A percentile compares a stretch with the other conserved stretches of the same genome.
These are phyloP conservation scores for Luzula sylvatica DNA, from an alignment of 176 grass and related monocot genomes.

Conservation along the genomic window DNA sequence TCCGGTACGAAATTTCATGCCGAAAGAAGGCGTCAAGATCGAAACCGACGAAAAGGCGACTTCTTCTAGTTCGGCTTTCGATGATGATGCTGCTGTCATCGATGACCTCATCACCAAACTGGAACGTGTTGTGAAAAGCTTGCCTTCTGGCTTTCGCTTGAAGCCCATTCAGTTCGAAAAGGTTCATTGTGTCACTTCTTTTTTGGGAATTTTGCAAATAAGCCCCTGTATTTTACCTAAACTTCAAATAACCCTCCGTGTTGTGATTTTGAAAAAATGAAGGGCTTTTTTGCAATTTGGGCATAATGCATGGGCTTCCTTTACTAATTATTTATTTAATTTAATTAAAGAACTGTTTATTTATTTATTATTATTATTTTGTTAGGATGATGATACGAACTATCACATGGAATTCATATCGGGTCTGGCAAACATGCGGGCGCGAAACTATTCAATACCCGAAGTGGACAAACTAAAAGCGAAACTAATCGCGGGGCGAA, in stretches of 20 bases:
- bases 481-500: slow-evolving; percentile 66
- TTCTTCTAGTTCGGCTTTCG: slow-evolving; percentile 31
- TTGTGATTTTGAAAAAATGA: too few species aligned
- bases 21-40: slow-evolving; percentile 52
- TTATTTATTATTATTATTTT: slow-evolving; percentile 10
- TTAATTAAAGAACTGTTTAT: too few species aligned
- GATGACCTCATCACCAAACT: slow-evolving; percentile 53
- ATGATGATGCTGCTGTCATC: slow-evolving; percentile 58
- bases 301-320: too few species aligned
- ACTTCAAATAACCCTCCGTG: neutral
- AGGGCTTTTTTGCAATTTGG: too few species aligned
- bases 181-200: slow-evolving; percentile 25
- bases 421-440: slow-evolving; percentile 72
- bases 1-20: slow-evolving; percentile 40
- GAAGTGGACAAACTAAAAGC: slow-evolving; percentile 73
- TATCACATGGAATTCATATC: slow-evolving; percentile 78
- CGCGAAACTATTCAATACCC: slow-evolving; percentile 62
- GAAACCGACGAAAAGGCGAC: slow-evolving; percentile 66
- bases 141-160: slow-evolving; percentile 54
- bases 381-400: slow-evolving; percentile 68
- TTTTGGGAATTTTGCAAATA: neutral
- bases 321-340: too few species aligned
- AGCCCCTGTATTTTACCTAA: neutral
- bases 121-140: slow-evolving; percentile 39
- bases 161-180: slow-evolving; percentile 66